phyloP scores from a whole-genome alignment of 257 asterid species.

The Solanum bulbocastanum region DNA sequence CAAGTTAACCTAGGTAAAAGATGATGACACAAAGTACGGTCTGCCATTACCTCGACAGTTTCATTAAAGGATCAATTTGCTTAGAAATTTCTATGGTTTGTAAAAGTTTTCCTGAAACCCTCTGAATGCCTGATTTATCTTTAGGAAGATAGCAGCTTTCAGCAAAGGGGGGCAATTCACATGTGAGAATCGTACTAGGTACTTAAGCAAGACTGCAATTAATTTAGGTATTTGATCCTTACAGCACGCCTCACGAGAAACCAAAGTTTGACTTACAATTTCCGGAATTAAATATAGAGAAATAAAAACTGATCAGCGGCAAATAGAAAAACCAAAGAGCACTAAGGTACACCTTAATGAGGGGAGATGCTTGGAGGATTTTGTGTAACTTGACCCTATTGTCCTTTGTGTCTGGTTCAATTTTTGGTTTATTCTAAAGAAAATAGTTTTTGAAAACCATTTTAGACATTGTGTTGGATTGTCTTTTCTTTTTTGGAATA shows the following conservation, averaged over 20 bases:
- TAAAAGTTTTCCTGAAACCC: neutral
- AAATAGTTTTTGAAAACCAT: neutral
- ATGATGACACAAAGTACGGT: neutral
- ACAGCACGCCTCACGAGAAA: neutral
- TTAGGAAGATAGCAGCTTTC: neutral
- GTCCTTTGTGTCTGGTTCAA: neutral
- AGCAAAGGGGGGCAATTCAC: neutral
- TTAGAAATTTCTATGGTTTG: neutral
- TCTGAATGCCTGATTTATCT: neutral
- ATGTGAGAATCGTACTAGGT: neutral
- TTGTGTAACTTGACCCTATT: neutral
- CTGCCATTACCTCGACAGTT: neutral
- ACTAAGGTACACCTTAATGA: neutral
- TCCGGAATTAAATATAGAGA: neutral
- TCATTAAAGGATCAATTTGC: neutral
- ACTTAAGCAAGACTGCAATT: neutral
- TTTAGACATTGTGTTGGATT: neutral
- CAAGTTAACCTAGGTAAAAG: neutral
- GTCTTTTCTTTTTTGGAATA: neutral
- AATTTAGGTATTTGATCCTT: neutral
- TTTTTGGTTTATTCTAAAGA: neutral
- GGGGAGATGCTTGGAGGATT: neutral
- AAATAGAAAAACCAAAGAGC: neutral
- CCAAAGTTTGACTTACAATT: neutral
- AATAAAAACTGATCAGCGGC: neutral